These are phyloP conservation scores for Suhomyces terraborum DNA, from an alignment of 1,139 yeast species.

Conservation along the genomic window DNA sequence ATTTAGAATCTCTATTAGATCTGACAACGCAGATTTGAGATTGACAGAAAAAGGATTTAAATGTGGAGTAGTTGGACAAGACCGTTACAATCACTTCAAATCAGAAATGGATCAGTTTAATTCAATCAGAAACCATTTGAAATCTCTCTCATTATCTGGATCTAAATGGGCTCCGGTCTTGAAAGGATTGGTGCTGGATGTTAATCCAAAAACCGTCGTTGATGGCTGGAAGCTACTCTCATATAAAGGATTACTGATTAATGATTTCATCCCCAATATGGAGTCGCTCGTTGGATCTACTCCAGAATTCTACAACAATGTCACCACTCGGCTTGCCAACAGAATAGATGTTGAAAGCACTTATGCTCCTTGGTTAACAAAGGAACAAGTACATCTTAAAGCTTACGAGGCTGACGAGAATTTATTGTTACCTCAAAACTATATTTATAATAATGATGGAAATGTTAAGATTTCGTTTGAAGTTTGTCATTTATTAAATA, in stretches of 20 bases:
- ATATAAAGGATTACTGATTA: slow-evolving; percentile 37
- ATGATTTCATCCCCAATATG: slow-evolving; percentile 37
- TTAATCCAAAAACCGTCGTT: slow-evolving; percentile 33
- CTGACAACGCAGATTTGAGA: slow-evolving; percentile 91
- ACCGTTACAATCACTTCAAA: slow-evolving; percentile 55
- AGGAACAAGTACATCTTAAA: slow-evolving; percentile 67
- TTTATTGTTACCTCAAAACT: slow-evolving; percentile 62
- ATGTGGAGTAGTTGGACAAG: slow-evolving; percentile 66
- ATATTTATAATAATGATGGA: slow-evolving; percentile 59
- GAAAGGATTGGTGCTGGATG: slow-evolving; percentile 50
- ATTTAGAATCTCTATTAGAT: slow-evolving; percentile 82
- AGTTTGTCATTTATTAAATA: slow-evolving; percentile 67
- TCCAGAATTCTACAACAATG: slow-evolving; percentile 22
- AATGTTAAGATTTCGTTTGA: slow-evolving; percentile 65
- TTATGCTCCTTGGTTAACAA: slow-evolving; percentile 76
- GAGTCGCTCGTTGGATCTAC: slow-evolving; percentile 20
- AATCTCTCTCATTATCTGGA: slow-evolving; percentile 50
- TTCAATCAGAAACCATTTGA: slow-evolving; percentile 47
- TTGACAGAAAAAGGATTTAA: slow-evolving; percentile 69
- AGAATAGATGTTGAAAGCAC: slow-evolving; percentile 78
- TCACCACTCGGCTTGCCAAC: slow-evolving; percentile 57
- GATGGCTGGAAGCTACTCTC: slow-evolving; percentile 51
- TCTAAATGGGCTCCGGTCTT: slow-evolving; percentile 61
- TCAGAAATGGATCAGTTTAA: slow-evolving; percentile 51
- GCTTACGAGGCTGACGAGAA: slow-evolving; percentile 86